Conservation (phyloP, 2,329 filamentous ascomycete genomes). For the Nannizzia gypsea region DNA sequence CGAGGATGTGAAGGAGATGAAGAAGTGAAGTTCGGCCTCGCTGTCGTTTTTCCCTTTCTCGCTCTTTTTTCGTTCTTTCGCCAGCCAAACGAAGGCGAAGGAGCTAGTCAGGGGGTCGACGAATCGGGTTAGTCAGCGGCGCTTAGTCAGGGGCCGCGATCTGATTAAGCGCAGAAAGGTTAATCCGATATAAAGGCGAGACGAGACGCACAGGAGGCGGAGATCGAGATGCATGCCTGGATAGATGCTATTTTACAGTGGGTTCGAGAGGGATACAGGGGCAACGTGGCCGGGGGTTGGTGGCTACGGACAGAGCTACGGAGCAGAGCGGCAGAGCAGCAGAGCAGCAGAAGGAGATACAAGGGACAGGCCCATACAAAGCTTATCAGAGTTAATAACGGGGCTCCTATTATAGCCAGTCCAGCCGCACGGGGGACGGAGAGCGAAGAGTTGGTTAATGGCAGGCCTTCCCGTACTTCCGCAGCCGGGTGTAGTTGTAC, state of each 20-base stretch:
- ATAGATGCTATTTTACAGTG: not conserved
- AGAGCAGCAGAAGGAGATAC: not conserved
- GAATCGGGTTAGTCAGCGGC: conserved; percentile 1
- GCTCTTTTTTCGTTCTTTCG: not conserved
- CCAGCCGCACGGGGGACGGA: not conserved
- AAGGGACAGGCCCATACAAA: not conserved
- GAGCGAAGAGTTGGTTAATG: conserved; percentile 9
- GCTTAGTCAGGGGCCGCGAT: conserved; percentile 2
- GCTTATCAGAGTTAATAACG: not conserved
- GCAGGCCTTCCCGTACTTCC: conserved; percentile 15
- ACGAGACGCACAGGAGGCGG: too few species aligned
- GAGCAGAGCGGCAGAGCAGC: not conserved
- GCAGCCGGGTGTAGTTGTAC: conserved; percentile 16
- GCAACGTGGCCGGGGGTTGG: too few species aligned
- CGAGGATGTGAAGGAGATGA: not conserved
- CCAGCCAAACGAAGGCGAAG: not conserved
- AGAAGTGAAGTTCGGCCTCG: not conserved
- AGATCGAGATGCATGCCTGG: too few species aligned
- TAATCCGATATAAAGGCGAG: not conserved
- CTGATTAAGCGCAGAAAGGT: not conserved
- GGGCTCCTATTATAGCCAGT: not conserved
- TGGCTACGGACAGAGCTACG: not conserved
- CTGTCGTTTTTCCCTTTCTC: not conserved
- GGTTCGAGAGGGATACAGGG: not conserved
- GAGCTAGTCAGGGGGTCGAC: not conserved